Percentiles rank a stretch among this genome's conserved stretches.
Conservation (phyloP, 2,329 filamentous ascomycete species). For the Colletotrichum aenigma region DNA sequence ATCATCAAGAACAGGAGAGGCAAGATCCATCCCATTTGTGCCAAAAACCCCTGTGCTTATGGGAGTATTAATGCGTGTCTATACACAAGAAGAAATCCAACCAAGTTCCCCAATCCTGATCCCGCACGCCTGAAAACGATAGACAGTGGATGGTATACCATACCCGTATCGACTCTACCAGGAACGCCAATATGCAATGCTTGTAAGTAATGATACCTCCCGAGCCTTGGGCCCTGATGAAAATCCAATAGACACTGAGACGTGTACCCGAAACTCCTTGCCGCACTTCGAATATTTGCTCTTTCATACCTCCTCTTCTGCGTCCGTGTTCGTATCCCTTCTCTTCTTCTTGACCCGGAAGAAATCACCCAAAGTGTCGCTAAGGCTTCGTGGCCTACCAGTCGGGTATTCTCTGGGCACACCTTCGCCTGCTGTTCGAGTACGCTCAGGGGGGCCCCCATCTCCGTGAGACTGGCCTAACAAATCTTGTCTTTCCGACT, state of each 20-base stretch:
- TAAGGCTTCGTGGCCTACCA: slow-evolving; percentile 42
- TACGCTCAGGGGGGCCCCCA: slow-evolving; percentile 1
- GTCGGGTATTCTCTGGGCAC: slow-evolving; percentile 19
- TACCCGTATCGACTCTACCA: background rate
- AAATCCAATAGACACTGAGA: background rate
- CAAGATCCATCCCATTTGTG: background rate
- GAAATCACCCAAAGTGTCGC: slow-evolving; percentile 44
- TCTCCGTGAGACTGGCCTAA: background rate
- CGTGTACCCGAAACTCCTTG: background rate
- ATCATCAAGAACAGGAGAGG: background rate
- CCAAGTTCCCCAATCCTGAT: background rate
- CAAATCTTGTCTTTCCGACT: slow-evolving; percentile 16
- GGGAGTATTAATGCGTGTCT: background rate
- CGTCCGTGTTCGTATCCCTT: slow-evolving; percentile 23
- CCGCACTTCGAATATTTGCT: too few species aligned
- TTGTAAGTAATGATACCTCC: background rate
- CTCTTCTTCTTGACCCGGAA: slow-evolving; percentile 40
- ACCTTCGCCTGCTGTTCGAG: slow-evolving; percentile 10
- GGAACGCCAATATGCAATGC: slow-evolving; percentile 22
- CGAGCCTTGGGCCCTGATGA: background rate
- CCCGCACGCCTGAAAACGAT: background rate
- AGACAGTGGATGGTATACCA: slow-evolving; percentile 1
- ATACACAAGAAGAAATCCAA: background rate
- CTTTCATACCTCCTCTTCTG: slow-evolving; percentile 9
- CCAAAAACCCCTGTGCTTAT: background rate